phyloP scores from a whole-genome alignment of 345 rosid genomes.

The Pelargonium nanum region DNA sequence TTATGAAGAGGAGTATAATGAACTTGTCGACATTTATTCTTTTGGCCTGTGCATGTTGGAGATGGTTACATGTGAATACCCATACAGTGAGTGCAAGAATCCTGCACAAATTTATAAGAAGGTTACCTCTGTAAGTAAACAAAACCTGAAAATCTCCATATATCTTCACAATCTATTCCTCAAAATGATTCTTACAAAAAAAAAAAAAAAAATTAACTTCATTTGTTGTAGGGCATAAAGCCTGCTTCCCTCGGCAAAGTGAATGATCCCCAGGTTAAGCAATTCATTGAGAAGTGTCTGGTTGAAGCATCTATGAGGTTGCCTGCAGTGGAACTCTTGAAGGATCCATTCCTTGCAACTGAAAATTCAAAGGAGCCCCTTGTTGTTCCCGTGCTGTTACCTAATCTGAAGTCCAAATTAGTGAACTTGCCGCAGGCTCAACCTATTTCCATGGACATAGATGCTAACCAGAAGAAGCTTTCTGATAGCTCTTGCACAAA shows the following conservation, averaged over 20 bases:
- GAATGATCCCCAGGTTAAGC: constrained; percentile 45
- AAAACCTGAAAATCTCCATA: not conserved
- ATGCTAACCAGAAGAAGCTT: constrained; percentile 36
- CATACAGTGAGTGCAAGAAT: constrained; percentile 63
- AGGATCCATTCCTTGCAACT: constrained; percentile 50
- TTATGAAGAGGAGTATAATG: constrained; percentile 67
- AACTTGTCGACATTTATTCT: constrained; percentile 65
- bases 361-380: constrained; percentile 32
- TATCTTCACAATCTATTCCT: not conserved
- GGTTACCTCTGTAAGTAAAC: constrained; percentile 50
- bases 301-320: constrained; percentile 52
- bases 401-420: constrained; percentile 18
- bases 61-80: constrained; percentile 64
- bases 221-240: constrained; percentile 48
- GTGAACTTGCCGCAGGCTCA: constrained; percentile 22
- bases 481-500: constrained; percentile 25
- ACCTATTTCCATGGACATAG: constrained; percentile 49
- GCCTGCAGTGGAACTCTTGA: constrained; percentile 55
- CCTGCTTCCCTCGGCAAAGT: constrained; percentile 66
- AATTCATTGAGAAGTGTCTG: constrained; percentile 72
- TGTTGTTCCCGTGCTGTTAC: constrained; percentile 17
- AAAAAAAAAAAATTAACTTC: not conserved
- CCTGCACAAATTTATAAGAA: constrained; percentile 65
- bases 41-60: constrained; percentile 74
- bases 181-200: not conserved